Conservation (phyloP, 202 grass and related monocot genomes). For the Setaria italica region DNA sequence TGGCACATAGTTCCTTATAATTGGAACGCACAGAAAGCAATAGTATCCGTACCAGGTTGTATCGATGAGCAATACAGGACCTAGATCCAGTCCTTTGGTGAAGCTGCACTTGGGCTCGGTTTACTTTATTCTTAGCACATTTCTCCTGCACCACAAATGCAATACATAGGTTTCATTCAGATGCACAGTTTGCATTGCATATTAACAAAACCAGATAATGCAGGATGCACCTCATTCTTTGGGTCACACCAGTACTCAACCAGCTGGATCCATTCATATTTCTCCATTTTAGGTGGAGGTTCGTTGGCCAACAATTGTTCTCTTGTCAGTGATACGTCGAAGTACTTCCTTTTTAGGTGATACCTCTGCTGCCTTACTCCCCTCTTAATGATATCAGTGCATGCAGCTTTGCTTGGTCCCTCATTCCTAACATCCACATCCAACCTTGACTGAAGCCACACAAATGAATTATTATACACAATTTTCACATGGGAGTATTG, state of each 20-base stretch:
- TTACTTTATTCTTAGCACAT: not conserved
- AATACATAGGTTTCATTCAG: not conserved
- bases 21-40: no score
- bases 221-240: not conserved
- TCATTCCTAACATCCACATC: conserved; percentile 1
- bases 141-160: not conserved
- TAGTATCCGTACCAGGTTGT: not conserved
- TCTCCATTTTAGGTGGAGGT: not conserved
- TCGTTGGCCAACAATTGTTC: not conserved
- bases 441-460: not conserved
- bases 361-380: not conserved
- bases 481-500: not conserved
- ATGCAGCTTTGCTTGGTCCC: not conserved
- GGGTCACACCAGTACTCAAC: not conserved
- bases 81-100: not conserved
- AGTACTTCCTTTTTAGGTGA: not conserved
- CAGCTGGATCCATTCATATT: not conserved
- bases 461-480: not conserved
- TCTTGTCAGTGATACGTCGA: not conserved
- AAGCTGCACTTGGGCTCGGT: not conserved
- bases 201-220: not conserved
- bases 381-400: conserved; percentile 17
- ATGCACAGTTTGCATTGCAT: not conserved
- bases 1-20: no score
- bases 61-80: not conserved